Evolutionary conservation across 1,284 basidiomycete species (phyloP), one percentile per base, ranked within the genome.

Genomic region (Ceratobasidium sp.): DNA sequence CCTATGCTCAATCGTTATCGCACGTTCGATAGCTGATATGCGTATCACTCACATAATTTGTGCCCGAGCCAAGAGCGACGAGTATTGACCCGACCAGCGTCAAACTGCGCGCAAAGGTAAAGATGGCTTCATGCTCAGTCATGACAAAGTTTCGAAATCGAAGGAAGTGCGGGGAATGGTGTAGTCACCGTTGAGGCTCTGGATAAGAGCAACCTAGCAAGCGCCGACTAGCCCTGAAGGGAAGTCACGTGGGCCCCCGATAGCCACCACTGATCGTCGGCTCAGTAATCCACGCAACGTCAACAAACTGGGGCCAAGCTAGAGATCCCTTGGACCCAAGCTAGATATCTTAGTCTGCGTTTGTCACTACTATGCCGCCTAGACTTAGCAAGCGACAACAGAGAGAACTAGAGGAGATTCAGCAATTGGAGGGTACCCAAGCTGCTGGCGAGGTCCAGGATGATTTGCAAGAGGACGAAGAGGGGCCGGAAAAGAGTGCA

Each of bases 341-440:
- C 49, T 58, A n/a, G 43, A 21, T 44, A 47, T 50, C n/a, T n/a
- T n/a, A n/a, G n/a, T n/a, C n/a, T n/a, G n/a, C n/a, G n/a, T n/a
- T n/a, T n/a, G 35, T 9, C 32, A 28, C 30, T 35, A 32, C 16
- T 38, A 85, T 84, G 83, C 80, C 82, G 14, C 84, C 83, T 50
- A 77, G 84, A 38, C 77, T 84, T 21, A 96, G 88, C 82, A 96
- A 94, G 81, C 85, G 95, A 58, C 94, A 96, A 79, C 90, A 94
- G 77, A 84, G 94, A 54, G 93, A 95, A 78, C 85, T 89, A 26
- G 92, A 95, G 74, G 93, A 96, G 78, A 86, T 94, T 82, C 86
- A 54, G 84, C 86, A 0, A 82, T 92, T 1, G 82, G 77, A 76
- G 49, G 75, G 72, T 11, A n/a, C 44, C 16, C 52, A 57, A 23